Evolutionary conservation across 768 basidiomycete species (phyloP), one percentile per base, ranked within the genome.

Genomic region (Lepiota subincarnata): DNA sequence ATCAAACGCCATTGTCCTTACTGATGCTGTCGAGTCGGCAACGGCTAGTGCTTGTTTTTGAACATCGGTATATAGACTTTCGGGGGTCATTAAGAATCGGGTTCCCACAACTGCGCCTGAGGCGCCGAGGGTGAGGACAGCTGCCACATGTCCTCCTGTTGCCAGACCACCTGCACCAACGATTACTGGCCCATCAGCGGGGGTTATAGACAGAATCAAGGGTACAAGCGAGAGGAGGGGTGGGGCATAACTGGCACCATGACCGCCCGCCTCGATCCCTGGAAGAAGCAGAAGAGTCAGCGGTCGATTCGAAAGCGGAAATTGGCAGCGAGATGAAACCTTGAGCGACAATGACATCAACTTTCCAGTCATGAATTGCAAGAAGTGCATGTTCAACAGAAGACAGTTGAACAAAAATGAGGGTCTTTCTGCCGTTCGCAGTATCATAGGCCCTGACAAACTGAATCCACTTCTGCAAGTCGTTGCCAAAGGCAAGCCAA

Each of bases 181-280:
- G 49, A 92, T 59, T 3, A 79, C 79, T 0, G 81, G 80, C 3
- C 73, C 69, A 34, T 66, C 66, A 34, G 68, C 61, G 3, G 74
- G 64, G 14, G 82, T 57, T 10, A 66, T 69, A 35, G 73, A 66
- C 39, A 82, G 67, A 59, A 89, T 72, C 50, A 74, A 70, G 5
- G 85, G 74, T 50, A 91, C 62, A 40, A 92, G 70, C 12, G 77
- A 79, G 50, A 83, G 66, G 49, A 87, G 73, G 1, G 89, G 81
- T 35, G 79, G 77, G 6, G 86, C 80, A 37, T 73, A 62, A 18
- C 68, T 58, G 43, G 75, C 68, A 6, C 87, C 89, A 67, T 92
- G 91, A 22, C 91, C 91, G 6, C 91, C 91, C 36, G 87, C 80
- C 68, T 93, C 91, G 52, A 74, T 80, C 3, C 90, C 90, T 92